Percentiles rank a stretch among this genome's conserved stretches.
Conservation (phyloP, 2,329 filamentous ascomycete genomes). For the Colletotrichum liaoningense region DNA sequence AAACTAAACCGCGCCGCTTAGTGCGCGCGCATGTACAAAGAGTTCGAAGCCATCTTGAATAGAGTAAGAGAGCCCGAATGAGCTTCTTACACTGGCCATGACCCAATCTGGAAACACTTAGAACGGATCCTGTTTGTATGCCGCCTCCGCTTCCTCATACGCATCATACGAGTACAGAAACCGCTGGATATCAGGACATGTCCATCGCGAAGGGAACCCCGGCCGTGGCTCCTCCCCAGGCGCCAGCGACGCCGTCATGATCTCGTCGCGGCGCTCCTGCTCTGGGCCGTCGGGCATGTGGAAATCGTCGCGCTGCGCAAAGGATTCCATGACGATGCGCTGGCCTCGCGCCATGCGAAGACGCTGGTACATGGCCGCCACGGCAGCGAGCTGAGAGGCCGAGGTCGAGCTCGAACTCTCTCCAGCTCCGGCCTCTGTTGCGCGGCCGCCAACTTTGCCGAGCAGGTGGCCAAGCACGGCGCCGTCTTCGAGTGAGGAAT, state of each 20-base stretch:
- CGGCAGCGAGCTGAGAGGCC: conserved; percentile 26
- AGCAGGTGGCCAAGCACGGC: conserved; percentile 36
- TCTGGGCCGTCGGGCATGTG: conserved; percentile 35
- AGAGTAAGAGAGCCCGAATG: no score
- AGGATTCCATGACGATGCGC: conserved; percentile 37
- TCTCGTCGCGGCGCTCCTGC: conserved; percentile 30
- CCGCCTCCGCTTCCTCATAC: conserved; percentile 37
- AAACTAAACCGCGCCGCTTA: neutral
- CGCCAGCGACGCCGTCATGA: conserved; percentile 30
- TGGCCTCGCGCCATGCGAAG: conserved; percentile 33
- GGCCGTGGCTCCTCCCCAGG: conserved; percentile 12
- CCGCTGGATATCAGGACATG: conserved; percentile 34
- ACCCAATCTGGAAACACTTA: neutral
- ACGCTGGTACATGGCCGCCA: conserved; percentile 35
- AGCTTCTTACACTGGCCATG: neutral
- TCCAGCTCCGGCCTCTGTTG: neutral
- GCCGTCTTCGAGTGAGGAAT: conserved; percentile 33
- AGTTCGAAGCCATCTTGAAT: neutral
- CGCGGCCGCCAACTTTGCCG: conserved; percentile 19
- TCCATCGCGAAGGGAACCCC: conserved; percentile 37
- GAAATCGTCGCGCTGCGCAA: conserved; percentile 36
- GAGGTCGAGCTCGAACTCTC: neutral
- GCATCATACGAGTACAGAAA: conserved; percentile 37
- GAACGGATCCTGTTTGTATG: conserved; percentile 38
- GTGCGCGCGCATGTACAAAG: neutral